Evolutionary conservation across 345 rosid genomes (phyloP), one percentile per base, ranked within the genome.

Genomic region (Alliaria petiolata): DNA sequence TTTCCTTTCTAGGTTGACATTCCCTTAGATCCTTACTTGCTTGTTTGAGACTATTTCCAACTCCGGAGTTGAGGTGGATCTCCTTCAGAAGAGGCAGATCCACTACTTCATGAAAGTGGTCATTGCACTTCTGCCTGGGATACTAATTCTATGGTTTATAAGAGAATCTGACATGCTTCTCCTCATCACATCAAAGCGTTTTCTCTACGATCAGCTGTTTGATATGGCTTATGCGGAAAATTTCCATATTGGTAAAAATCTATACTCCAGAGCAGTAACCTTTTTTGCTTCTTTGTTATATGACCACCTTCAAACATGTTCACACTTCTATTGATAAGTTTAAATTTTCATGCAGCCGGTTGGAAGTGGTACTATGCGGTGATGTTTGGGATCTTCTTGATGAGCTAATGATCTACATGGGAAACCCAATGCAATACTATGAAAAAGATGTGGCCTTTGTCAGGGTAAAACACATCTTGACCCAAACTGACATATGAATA

Each of bases 331-430:
- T 46, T 76, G 25, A 69, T 70, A 62, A 62, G 45, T 47, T 40
- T 51, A 31, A 28, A 69, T 66, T 31, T 67, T 72, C 65, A 59
- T 81, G 71, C 86, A 93, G 98, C 97, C 97, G 50, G 95, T 91
- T 82, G 97, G 97, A 93, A 78, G 98, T 93, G 47, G 95, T 91
- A 54, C 81, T 93, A 62, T 97, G 98, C 16, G 98, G 97, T 69
- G 98, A 93, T 85, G 96, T 91, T 46, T 93, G 98, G 98, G 96
- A 89, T 84, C 92, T 93, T 70, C 92, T 93, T 35, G 97, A 93
- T 82, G 98, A 93, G 72, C 82, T 93, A 69, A 93, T 90, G 97
- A 83, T 86, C 51, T 91, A 93, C 79, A 90, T 93, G 97, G 83
- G 89, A 26, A 93, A 91, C 74, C 97, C 98, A 66, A 87, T 89